These are phyloP conservation scores for Xylaria curta DNA, from an alignment of 495 filamentous ascomycete genomes.

Conservation along the genomic window DNA sequence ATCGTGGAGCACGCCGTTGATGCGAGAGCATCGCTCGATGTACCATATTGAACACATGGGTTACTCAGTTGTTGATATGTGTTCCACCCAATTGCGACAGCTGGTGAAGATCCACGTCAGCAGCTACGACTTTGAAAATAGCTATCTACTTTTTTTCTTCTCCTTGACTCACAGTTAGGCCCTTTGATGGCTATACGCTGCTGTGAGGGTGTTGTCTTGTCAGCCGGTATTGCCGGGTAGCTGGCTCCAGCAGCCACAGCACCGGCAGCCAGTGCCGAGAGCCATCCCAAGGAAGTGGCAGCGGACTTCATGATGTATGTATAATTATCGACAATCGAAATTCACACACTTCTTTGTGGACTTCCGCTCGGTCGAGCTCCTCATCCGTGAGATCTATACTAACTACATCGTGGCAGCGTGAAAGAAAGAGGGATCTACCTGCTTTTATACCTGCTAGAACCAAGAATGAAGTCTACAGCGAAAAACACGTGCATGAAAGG, in stretches of 20 bases:
- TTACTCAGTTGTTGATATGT: slow-evolving; percentile 48
- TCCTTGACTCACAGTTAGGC: slow-evolving; percentile 53
- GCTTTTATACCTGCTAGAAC: slow-evolving; percentile 13
- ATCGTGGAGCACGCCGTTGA: slow-evolving; percentile 42
- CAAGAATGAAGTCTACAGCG: not conserved
- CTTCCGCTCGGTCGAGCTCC: not conserved
- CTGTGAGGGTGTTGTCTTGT: slow-evolving; percentile 63
- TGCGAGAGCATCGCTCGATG: slow-evolving; percentile 37
- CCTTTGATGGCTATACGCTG: slow-evolving; percentile 64
- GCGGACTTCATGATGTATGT: slow-evolving; percentile 17
- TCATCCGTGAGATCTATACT: not conserved
- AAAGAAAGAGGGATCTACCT: not conserved
- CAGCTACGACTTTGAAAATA: not conserved
- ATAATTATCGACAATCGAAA: not conserved
- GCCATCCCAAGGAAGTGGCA: slow-evolving; percentile 33
- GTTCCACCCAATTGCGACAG: slow-evolving; percentile 61
- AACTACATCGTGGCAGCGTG: not conserved
- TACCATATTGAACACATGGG: slow-evolving; percentile 56
- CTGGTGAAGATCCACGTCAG: slow-evolving; percentile 39
- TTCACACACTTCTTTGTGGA: not conserved
- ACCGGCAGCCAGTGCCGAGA: slow-evolving; percentile 52
- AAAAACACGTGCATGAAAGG: slow-evolving; percentile 1
- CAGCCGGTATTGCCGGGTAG: slow-evolving; percentile 59
- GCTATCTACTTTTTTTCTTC: not conserved
- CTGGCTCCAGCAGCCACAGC: slow-evolving; percentile 51